These are phyloP conservation scores for Malania oleifera DNA, from an alignment of 164 flowering plant genomes.

Conservation along the genomic window DNA sequence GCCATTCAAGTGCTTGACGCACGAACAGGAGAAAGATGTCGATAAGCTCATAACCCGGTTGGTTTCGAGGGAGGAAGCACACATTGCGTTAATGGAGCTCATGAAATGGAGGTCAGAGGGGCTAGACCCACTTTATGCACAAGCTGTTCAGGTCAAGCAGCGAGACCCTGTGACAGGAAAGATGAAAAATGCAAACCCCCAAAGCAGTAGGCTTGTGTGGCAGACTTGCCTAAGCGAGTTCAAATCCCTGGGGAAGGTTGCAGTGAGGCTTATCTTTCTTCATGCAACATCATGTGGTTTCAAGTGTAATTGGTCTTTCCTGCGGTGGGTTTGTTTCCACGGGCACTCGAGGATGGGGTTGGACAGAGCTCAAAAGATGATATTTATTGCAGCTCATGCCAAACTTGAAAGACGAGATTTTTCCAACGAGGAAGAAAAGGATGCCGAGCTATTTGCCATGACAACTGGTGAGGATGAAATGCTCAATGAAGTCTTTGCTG, in stretches of 20 bases:
- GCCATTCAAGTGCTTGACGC: constrained; percentile 53
- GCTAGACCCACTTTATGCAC: constrained; percentile 61
- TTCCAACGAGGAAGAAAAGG: constrained; percentile 41
- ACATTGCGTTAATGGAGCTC: constrained; percentile 58
- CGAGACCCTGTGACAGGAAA: constrained; percentile 57
- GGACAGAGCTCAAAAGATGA: constrained; percentile 53
- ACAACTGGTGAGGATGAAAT: constrained; percentile 32
- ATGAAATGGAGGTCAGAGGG: constrained; percentile 79
- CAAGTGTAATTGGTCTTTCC: constrained; percentile 36
- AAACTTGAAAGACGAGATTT: constrained; percentile 40
- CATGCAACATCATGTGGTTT: constrained; percentile 37
- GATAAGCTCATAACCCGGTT: constrained; percentile 50
- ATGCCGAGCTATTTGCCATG: constrained; percentile 32
- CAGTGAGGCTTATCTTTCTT: constrained; percentile 44
- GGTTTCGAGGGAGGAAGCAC: constrained; percentile 52
- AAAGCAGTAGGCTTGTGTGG: constrained; percentile 65
- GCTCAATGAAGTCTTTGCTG: constrained; percentile 40
- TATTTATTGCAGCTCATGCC: constrained; percentile 47
- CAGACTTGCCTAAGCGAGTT: constrained; percentile 53
- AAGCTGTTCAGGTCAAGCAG: constrained; percentile 60
- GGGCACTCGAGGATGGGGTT: constrained; percentile 31
- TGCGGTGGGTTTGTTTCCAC: constrained; percentile 32
- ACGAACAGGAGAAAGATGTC: constrained; percentile 65
- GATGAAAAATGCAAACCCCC: constrained; percentile 55
- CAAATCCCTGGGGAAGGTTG: constrained; percentile 43